Percentiles rank a stretch among this genome's conserved stretches.
phyloP scores from a whole-genome alignment of 2,329 filamentous ascomycete species.

The Colletotrichum somersetense region DNA sequence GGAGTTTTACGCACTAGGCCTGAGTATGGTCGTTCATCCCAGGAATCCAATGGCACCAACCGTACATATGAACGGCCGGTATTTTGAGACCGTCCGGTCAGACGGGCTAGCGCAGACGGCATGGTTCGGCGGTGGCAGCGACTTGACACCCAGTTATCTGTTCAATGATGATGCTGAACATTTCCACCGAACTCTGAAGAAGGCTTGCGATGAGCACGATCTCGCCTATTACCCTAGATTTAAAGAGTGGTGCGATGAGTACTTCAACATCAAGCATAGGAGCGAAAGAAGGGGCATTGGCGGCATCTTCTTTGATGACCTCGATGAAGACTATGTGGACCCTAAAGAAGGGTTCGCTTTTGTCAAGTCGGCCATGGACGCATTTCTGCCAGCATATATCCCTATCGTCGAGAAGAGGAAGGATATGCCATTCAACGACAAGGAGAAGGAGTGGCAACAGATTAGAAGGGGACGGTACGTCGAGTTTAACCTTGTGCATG shows the following conservation, averaged over 20 bases:
- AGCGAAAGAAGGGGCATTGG: constrained; percentile 88
- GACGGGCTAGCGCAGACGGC: constrained; percentile 86
- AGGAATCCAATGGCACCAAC: constrained; percentile 96
- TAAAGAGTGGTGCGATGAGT: constrained; percentile 98
- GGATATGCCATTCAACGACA: constrained; percentile 86
- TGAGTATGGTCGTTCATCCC: constrained; percentile 93
- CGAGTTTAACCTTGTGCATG: constrained; percentile 97
- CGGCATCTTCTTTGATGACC: constrained; percentile 98
- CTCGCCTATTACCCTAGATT: constrained; percentile 91
- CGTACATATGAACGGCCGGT: constrained; percentile 98
- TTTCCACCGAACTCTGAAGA: constrained; percentile 93
- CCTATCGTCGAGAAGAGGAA: constrained; percentile 92
- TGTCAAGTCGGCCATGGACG: constrained; percentile 82
- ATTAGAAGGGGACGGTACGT: constrained; percentile 92
- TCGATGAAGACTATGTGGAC: constrained; percentile 87
- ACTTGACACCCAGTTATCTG: constrained; percentile 91
- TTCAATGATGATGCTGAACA: constrained; percentile 97
- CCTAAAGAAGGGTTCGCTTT: constrained; percentile 91
- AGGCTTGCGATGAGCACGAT: constrained; percentile 92
- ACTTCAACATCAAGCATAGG: constrained; percentile 94
- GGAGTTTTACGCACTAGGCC: constrained; percentile 42
- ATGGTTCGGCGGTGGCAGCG: constrained; percentile 98
- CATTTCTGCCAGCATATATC: constrained; percentile 90
- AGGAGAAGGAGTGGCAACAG: constrained; percentile 97
- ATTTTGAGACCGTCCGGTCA: constrained; percentile 93